These are phyloP conservation scores for Ceratocystis papillata DNA, from an alignment of 2,329 filamentous ascomycete species.

Conservation along the genomic window DNA sequence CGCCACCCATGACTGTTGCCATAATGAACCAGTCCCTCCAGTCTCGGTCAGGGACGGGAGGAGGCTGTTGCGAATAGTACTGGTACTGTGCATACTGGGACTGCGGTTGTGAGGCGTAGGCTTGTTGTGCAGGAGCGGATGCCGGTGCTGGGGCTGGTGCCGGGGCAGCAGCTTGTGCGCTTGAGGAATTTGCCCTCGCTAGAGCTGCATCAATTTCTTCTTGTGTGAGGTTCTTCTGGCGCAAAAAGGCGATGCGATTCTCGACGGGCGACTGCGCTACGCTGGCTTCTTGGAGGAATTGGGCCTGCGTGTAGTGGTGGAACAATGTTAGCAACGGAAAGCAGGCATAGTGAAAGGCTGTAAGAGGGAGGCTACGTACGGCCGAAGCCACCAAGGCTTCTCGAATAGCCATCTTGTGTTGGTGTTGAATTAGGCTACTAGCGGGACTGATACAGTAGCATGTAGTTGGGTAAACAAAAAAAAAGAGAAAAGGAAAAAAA, in stretches of 20 bases:
- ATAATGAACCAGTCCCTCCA: slow-evolving; percentile 99
- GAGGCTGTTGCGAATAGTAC: slow-evolving; percentile 42
- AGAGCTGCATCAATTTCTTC: slow-evolving; percentile 86
- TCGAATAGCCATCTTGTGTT: slow-evolving; percentile 63
- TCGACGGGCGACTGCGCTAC: slow-evolving; percentile 84
- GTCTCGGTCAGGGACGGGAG: slow-evolving; percentile 63
- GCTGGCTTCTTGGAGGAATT: slow-evolving; percentile 78
- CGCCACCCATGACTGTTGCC: slow-evolving; percentile 85
- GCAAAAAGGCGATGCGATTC: slow-evolving; percentile 82
- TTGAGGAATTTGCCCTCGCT: slow-evolving; percentile 53
- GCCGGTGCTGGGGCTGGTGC: slow-evolving; percentile 66
- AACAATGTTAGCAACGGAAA: slow-evolving; percentile 25
- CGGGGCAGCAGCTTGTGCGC: slow-evolving; percentile 40
- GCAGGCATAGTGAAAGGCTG: background rate
- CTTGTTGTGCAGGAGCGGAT: slow-evolving; percentile 37
- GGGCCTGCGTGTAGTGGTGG: slow-evolving; percentile 35
- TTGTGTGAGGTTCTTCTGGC: slow-evolving; percentile 92
- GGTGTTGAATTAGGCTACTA: background rate
- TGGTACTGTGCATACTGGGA: slow-evolving; percentile 36
- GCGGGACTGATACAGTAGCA: background rate
- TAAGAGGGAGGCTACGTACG: slow-evolving; percentile 36
- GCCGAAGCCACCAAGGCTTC: slow-evolving; percentile 86
- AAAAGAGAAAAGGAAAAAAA: background rate
- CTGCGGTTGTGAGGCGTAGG: slow-evolving; percentile 35
- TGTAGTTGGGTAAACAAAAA: background rate